Conservation (phyloP, 2,329 filamentous ascomycete genomes). For the Fusarium solani-melongenae region DNA sequence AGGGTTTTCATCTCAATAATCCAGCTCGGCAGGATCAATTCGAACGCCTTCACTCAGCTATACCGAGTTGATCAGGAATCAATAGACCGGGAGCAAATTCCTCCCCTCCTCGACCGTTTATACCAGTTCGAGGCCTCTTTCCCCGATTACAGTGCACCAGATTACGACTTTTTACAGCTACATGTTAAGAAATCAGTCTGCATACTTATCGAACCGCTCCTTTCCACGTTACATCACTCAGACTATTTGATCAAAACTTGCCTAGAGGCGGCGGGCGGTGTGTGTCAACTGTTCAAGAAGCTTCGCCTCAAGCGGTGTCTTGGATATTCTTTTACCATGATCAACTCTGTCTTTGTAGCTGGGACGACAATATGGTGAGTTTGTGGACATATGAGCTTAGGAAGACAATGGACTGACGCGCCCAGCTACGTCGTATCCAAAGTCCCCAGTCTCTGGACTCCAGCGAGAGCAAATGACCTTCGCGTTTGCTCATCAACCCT, state of each 20-base stretch:
- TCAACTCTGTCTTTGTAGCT: background rate
- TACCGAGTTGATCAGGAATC: background rate
- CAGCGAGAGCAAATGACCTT: background rate
- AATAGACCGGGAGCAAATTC: background rate
- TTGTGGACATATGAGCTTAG: background rate
- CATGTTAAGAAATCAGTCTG: background rate
- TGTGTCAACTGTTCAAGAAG: background rate
- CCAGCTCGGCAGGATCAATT: background rate
- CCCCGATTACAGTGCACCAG: background rate
- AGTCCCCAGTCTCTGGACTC: background rate
- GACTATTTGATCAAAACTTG: background rate
- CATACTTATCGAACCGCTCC: background rate
- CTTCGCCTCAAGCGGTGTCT: background rate
- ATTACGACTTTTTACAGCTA: background rate
- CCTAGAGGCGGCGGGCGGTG: background rate
- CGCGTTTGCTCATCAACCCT: background rate
- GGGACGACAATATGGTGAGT: background rate
- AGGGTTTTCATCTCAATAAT: background rate
- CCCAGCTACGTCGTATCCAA: background rate
- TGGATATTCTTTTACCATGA: background rate
- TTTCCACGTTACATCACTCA: background rate
- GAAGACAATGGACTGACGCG: background rate
- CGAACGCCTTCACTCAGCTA: background rate
- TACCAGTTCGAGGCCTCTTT: background rate
- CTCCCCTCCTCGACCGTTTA: background rate